Base-by-base conservation (phyloP, 768 basidiomycete genomes). In the Lactarius indigo region DNA sequence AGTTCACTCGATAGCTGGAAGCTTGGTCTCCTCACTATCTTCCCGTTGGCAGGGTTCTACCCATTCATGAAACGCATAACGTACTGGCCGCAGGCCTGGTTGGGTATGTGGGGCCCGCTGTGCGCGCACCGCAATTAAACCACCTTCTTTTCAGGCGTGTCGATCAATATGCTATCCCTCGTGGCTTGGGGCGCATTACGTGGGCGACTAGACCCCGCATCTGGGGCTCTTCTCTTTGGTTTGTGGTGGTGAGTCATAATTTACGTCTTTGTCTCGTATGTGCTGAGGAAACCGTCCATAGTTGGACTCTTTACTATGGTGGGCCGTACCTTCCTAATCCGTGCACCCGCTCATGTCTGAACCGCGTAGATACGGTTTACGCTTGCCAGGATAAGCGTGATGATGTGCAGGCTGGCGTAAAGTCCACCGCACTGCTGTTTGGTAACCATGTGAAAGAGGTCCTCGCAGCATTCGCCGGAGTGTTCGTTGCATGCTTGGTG, bases 361-460 rank as follows among this genome's bases (percentile, higher is more conserved):
- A 77, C 79, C 42, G 72, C 81, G 55, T 74, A 72, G 84, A 88
- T 73, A 85, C 85, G 1, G 84, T 87, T 68, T 88, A 88, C 71
- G 87, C 85, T 5, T 85, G 85, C 72, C 78, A 84, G 78, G 87
- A 87, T 73, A 84, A 83, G 66, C 73, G 75, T 35, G 87, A 87
- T 76, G 87, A 88, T 70, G 74, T 83, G 28, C 75, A 79, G 54
- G 86, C 81, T 18, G 84, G 84, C 42, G 83, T 88, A 58, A 85
- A 86, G 73, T 87, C 85, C 1, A 87, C 85, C 56, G 86, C 86
- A 0, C 74, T 87, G 13, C 79, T 86, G n/a, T 87, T 87, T 73
- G 84, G 82, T 26, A 70, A 74, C 17, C 72, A 76, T 35, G 78
- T 83, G 33, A 76, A 78, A 44, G 76, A 77, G 2, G 77, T 86